phyloP scores from a whole-genome alignment of 2,329 filamentous ascomycete genomes.

The Gliomastix tumulicola region DNA sequence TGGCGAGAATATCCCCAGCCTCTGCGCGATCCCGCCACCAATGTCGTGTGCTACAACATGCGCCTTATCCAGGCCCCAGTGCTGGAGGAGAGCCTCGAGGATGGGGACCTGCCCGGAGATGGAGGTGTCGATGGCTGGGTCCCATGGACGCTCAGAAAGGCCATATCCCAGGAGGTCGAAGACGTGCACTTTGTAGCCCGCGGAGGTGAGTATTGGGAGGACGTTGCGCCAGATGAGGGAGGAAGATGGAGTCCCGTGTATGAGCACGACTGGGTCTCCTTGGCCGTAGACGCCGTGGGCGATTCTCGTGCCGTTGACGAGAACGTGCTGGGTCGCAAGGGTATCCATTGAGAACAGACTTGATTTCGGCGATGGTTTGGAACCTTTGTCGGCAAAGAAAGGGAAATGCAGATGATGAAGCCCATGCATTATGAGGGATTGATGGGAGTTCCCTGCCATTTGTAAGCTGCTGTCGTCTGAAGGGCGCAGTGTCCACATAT shows the following conservation, averaged over 20 bases:
- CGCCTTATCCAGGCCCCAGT: conserved; percentile 15
- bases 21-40: conserved; percentile 20
- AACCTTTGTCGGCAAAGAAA: no score
- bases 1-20: conserved; percentile 14
- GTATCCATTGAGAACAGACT: no score
- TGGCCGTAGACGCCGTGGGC: conserved; percentile 17
- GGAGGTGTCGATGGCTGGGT: conserved; percentile 18
- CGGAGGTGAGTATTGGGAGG: conserved; percentile 10
- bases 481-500: no score
- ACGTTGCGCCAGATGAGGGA: conserved; percentile 25
- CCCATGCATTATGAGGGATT: no score
- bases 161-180: conserved; percentile 24
- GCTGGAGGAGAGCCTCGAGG: conserved; percentile 13
- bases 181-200: conserved; percentile 15
- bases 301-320: conserved; percentile 16
- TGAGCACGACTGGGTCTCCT: conserved; percentile 16
- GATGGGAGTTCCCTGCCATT: no score
- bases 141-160: conserved; percentile 20
- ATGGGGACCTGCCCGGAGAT: conserved; percentile 22
- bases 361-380: no score
- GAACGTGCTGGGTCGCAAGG: conserved; percentile 15
- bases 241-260: conserved; percentile 24
- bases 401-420: no score
- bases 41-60: conserved; percentile 22
- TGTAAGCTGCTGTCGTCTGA: no score